phyloP scores from a whole-genome alignment of 371 early-diverging fungal species.

The Actinomortierella wolfii region DNA sequence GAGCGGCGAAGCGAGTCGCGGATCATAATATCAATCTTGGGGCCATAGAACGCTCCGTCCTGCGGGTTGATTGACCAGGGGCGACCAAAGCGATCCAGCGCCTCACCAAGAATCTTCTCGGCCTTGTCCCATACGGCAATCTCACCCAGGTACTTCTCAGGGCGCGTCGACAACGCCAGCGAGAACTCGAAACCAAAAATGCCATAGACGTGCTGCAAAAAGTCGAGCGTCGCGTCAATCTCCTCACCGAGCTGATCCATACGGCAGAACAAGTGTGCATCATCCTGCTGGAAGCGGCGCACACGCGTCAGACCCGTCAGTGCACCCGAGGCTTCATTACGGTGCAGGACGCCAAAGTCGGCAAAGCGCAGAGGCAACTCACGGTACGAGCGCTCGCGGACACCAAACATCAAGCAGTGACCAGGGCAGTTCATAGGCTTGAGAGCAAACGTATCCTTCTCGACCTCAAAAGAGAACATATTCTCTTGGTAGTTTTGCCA shows the following conservation, averaged over 20 bases:
- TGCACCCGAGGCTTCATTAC: conserved; percentile 98
- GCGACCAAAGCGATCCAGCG: conserved; percentile 78
- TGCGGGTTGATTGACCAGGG: conserved; percentile 95
- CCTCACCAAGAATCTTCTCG: conserved; percentile 81
- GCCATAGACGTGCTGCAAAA: conserved; percentile 88
- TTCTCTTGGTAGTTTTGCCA: conserved; percentile 99
- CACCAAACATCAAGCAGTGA: conserved; percentile 98
- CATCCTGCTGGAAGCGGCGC: conserved; percentile 99
- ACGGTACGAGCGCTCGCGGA: conserved; percentile 92
- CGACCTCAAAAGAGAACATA: conserved; percentile 96
- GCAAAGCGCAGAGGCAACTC: conserved; percentile 98
- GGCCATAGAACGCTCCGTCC: conserved; percentile 99
- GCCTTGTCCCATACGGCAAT: conserved; percentile 94
- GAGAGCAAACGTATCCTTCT: conserved; percentile 91
- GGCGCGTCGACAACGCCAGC: conserved; percentile 94
- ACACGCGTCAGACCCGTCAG: conserved; percentile 98
- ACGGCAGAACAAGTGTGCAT: conserved; percentile 99
- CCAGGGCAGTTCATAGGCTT: conserved; percentile 99
- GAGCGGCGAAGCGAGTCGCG: conserved; percentile 92
- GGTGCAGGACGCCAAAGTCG: conserved; percentile 99
- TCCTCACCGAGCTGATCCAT: conserved; percentile 82
- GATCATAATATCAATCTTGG: conserved; percentile 99
- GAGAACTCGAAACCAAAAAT: conserved; percentile 88
- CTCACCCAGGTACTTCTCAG: conserved; percentile 92
- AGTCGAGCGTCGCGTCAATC: conserved; percentile 82